Base-by-base conservation (phyloP, 306 rosid species). In the Vigna unguiculata region DNA sequence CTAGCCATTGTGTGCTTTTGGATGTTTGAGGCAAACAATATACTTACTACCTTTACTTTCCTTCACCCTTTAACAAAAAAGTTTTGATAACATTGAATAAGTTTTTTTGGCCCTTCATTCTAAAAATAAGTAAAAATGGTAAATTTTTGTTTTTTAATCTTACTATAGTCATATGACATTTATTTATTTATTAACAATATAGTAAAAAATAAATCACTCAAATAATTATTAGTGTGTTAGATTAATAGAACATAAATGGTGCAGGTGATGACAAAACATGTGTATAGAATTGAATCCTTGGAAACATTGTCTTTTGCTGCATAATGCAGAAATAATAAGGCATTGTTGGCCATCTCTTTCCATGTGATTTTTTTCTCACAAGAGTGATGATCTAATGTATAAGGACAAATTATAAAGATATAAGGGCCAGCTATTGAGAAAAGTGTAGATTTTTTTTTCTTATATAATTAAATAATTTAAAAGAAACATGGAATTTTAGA, bases 301-400 rank as follows among this genome's bases (percentile, higher is more conserved):
- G 70, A 48, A 57, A 57, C 4, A 54, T 69, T 20, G 62, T 48
- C 64, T 59, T 69, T 70, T 69, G 63, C n/a, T 32, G 82, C 62
- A 70, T 46, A 34, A 30, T 69, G 69, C 81, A 77, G 17, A 54
- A 53, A 77, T 19, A 53, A 67, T 55, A 19, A 54, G 30, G 55
- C 24, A 54, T 16, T 66, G 59, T 19, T 28, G 10, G 24, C 45
- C 24, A 63, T 34, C 20, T 63, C 70, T 78, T 68, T 45, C 20
- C 38, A 67, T 40, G 49, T 77, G 81, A 67, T 51, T 12, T 48
- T 76, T 25, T 15, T 21, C 34, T 52, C 65, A 10, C 2, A 75
- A 48, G 21, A 53, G 32, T 53, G 19, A n/a, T 76, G 61, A 16
- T 46, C 59, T 47, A 47, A 16, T 6, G 34, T 19, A 75, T 36